phyloP scores from a whole-genome alignment of 495 filamentous ascomycete species.

The Aspergillus diversus region DNA sequence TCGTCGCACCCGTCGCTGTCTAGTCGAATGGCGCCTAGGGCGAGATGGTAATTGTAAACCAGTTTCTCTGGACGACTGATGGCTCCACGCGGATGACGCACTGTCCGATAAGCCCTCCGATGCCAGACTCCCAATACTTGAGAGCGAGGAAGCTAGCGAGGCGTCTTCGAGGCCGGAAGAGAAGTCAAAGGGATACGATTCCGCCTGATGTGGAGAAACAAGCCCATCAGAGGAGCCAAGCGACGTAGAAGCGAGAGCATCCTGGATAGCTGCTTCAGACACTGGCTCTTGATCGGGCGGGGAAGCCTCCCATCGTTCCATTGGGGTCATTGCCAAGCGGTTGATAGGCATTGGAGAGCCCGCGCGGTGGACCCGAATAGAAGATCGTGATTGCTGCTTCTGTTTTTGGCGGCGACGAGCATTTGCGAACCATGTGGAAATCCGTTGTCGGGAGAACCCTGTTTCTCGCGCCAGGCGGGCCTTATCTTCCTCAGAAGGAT shows the following conservation, averaged over 20 bases:
- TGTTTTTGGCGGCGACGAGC: constrained; percentile 49
- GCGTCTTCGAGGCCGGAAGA: constrained; percentile 10
- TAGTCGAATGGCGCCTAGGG: constrained; percentile 14
- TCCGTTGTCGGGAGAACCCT: constrained; percentile 39
- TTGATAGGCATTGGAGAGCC: constrained; percentile 43
- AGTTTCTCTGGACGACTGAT: constrained; percentile 46
- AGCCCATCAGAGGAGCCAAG: background rate
- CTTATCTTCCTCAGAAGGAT: constrained; percentile 42
- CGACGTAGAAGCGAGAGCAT: constrained; percentile 44
- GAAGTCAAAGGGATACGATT: background rate
- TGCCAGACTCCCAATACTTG: constrained; percentile 34
- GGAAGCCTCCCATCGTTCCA: constrained; percentile 80
- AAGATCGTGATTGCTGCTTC: constrained; percentile 57
- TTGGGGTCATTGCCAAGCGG: constrained; percentile 59
- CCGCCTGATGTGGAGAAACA: background rate
- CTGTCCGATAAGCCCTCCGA: constrained; percentile 43
- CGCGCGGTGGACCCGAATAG: constrained; percentile 25
- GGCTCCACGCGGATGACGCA: constrained; percentile 46
- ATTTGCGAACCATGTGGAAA: constrained; percentile 50
- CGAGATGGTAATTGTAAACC: constrained; percentile 10
- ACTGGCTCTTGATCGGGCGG: constrained; percentile 71
- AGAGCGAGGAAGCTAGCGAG: constrained; percentile 18
- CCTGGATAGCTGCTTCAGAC: constrained; percentile 36
- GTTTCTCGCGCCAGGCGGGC: constrained; percentile 35
- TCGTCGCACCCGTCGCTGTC: constrained; percentile 45